phyloP scores from a whole-genome alignment of 2,329 filamentous ascomycete genomes.

The Diaporthe helianthi region DNA sequence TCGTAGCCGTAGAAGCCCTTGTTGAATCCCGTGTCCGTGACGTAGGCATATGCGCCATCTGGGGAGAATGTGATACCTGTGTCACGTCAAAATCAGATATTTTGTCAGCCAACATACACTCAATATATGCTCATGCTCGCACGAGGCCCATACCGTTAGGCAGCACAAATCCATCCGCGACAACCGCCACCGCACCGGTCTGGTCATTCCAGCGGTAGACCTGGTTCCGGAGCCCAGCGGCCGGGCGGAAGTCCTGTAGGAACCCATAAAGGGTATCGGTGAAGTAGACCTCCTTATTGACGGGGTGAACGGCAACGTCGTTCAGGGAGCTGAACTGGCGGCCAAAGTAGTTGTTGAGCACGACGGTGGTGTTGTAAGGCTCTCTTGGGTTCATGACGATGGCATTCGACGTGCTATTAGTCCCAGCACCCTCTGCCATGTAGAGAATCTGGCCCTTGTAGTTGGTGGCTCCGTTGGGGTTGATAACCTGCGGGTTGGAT shows the following conservation, averaged over 20 bases:
- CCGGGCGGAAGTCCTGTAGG: conserved; percentile 62
- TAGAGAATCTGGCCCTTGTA: conserved; percentile 58
- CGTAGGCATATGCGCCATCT: conserved; percentile 56
- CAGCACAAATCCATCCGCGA: conserved; percentile 63
- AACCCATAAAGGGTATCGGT: conserved; percentile 68
- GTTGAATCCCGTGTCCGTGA: conserved; percentile 61
- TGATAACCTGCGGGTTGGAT: conserved; percentile 52
- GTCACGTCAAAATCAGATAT: neutral
- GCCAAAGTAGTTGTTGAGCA: conserved; percentile 67
- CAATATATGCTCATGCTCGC: no score
- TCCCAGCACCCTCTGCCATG: conserved; percentile 58
- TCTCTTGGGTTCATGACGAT: conserved; percentile 52
- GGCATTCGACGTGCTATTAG: conserved; percentile 47
- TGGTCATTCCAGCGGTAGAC: conserved; percentile 62
- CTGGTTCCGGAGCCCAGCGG: conserved; percentile 61
- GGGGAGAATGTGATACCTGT: conserved; percentile 60
- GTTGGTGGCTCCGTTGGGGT: conserved; percentile 60
- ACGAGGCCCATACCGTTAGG: conserved; percentile 55
- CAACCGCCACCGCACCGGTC: conserved; percentile 59
- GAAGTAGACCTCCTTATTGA: conserved; percentile 67
- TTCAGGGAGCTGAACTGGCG: conserved; percentile 67
- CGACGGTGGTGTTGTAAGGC: conserved; percentile 59
- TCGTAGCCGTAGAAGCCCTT: conserved; percentile 53
- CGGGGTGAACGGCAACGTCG: conserved; percentile 60
- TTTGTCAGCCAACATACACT: accelerated